Evolutionary conservation across 371 early-diverging fungal genomes (phyloP).

Genomic region (Mortierella sp.): DNA sequence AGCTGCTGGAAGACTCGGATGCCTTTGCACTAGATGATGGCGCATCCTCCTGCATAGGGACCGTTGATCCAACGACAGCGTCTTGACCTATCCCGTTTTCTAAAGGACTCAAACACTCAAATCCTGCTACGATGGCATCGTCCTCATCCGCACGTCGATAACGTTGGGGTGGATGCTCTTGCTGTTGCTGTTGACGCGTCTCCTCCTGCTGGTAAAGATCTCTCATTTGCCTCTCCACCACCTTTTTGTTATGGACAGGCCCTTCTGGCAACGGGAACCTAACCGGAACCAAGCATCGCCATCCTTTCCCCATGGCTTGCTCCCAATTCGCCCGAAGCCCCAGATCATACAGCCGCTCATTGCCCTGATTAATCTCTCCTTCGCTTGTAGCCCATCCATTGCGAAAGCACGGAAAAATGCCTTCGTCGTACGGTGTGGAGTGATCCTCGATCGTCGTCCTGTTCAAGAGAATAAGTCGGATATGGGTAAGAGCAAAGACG

Average conservation of each 20-base stretch:
- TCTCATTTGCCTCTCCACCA: conserved; percentile 38
- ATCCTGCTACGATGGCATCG: no score
- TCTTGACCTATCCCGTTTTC: no score
- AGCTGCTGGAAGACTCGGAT: no score
- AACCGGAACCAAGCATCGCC: conserved; percentile 25
- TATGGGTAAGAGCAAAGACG: conserved; percentile 55
- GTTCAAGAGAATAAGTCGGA: conserved; percentile 61
- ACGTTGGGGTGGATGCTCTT: conserved; percentile 7
- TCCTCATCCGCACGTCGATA: no score
- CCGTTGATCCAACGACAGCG: no score
- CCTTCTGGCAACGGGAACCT: conserved; percentile 30
- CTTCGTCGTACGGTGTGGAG: conserved; percentile 55
- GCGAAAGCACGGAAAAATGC: conserved; percentile 58
- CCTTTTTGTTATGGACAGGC: conserved; percentile 37
- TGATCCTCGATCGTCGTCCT: conserved; percentile 68
- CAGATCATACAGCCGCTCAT: conserved; percentile 61
- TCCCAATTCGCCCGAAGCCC: conserved; percentile 50
- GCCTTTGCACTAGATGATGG: no score
- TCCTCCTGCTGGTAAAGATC: conserved; percentile 32
- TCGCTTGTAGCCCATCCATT: conserved; percentile 58
- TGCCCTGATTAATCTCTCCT: conserved; percentile 57
- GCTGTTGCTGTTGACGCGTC: conserved; percentile 18
- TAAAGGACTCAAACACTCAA: no score
- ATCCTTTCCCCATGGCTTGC: conserved; percentile 38
- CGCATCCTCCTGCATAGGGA: no score